These are phyloP conservation scores for Fusarium sp. DNA, from an alignment of 2,329 filamentous ascomycete genomes.

Conservation along the genomic window DNA sequence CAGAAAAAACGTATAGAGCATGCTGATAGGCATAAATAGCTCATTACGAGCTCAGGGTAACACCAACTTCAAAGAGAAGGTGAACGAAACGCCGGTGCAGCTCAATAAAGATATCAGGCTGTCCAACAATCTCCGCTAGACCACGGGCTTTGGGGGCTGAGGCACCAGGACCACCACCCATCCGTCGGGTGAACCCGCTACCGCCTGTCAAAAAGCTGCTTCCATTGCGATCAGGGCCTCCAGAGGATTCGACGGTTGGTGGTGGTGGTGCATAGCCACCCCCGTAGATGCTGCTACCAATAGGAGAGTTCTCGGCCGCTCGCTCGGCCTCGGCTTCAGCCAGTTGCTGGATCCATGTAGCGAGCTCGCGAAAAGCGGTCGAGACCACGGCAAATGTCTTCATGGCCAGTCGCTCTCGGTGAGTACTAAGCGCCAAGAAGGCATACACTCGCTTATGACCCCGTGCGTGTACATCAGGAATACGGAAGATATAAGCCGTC, in stretches of 20 bases:
- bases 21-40: slow-evolving; percentile 33
- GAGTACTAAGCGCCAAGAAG: slow-evolving; percentile 71
- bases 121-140: slow-evolving; percentile 71
- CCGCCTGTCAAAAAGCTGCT: slow-evolving; percentile 67
- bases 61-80: slow-evolving; percentile 67
- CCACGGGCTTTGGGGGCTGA: slow-evolving; percentile 67
- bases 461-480: slow-evolving; percentile 72
- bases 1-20: slow-evolving; percentile 44
- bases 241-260: slow-evolving; percentile 45
- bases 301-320: slow-evolving; percentile 55
- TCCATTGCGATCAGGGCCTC: slow-evolving; percentile 51
- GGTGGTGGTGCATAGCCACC: slow-evolving; percentile 45
- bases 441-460: slow-evolving; percentile 76
- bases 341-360: slow-evolving; percentile 71
- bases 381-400: slow-evolving; percentile 72
- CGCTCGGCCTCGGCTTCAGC: slow-evolving; percentile 71
- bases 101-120: slow-evolving; percentile 75
- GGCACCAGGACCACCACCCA: slow-evolving; percentile 65
- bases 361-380: slow-evolving; percentile 70
- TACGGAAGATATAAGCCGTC: slow-evolving; percentile 75
- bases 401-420: slow-evolving; percentile 72
- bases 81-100: slow-evolving; percentile 71
- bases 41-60: slow-evolving; percentile 60
- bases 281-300: slow-evolving; percentile 52
- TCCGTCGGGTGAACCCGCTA: slow-evolving; percentile 65